Evolutionary conservation across 2,329 filamentous ascomycete genomes (phyloP).

Genomic region (Xylariales sp.): DNA sequence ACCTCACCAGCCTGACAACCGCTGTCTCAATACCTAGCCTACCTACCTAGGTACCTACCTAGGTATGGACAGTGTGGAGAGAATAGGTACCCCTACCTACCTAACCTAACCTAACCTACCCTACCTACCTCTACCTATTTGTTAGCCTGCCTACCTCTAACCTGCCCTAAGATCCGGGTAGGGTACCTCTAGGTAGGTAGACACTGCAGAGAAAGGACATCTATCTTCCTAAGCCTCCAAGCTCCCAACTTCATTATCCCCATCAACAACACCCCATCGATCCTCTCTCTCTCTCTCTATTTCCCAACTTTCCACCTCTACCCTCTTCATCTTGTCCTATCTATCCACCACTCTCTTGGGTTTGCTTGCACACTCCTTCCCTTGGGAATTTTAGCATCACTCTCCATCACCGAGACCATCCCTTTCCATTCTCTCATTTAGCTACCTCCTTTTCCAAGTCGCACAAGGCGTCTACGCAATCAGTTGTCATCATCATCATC

Average conservation of each 20-base stretch:
- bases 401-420: conserved; percentile 53
- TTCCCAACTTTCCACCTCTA: conserved; percentile 42
- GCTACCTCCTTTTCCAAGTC: conserved; percentile 51
- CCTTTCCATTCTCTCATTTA: conserved; percentile 59
- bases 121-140: too few relatives aligned
- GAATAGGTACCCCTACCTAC: too few relatives aligned
- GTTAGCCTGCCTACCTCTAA: too few relatives aligned
- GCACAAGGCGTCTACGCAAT: conserved; percentile 37
- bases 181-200: neutral
- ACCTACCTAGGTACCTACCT: neutral
- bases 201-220: conserved; percentile 37
- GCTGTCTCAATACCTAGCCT: conserved; percentile 22
- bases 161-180: neutral
- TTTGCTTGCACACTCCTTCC: conserved; percentile 50
- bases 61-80: neutral
- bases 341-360: conserved; percentile 45
- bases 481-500: conserved; percentile 29
- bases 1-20: conserved; percentile 37
- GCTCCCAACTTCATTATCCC: conserved; percentile 43
- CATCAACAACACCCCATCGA: conserved; percentile 30
- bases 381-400: conserved; percentile 47
- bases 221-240: conserved; percentile 39
- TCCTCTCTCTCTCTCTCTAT: conserved; percentile 40
- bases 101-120: too few relatives aligned
- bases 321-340: conserved; percentile 31